Conservation (phyloP, 768 basidiomycete species). For the Cytidiella melzeri region DNA sequence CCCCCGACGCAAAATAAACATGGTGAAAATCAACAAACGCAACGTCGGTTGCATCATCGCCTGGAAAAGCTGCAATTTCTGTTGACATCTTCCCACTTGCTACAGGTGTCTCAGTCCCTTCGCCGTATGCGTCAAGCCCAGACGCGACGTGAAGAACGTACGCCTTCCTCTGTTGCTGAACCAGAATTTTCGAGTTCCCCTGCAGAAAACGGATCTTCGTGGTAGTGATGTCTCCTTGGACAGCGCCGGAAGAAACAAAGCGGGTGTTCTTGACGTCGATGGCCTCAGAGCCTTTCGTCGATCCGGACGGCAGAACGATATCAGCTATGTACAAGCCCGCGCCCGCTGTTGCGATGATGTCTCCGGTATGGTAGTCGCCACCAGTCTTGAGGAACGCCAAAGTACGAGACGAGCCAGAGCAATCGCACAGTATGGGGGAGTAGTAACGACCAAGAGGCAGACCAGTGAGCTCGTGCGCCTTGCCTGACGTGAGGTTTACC, state of each 20-base stretch:
- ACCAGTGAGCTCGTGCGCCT: conserved; percentile 44
- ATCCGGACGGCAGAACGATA: conserved; percentile 38
- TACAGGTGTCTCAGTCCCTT: conserved; percentile 41
- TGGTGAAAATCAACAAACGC: conserved; percentile 70
- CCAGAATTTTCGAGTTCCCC: conserved; percentile 46
- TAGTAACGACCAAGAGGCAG: conserved; percentile 63
- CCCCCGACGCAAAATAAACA: conserved; percentile 49
- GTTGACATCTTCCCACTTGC: conserved; percentile 51
- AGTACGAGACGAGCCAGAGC: conserved; percentile 34
- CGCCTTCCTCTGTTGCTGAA: conserved; percentile 47
- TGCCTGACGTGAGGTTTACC: conserved; percentile 41
- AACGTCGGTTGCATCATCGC: conserved; percentile 23
- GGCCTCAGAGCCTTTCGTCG: conserved; percentile 19
- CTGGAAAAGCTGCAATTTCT: conserved; percentile 44
- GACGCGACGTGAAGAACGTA: conserved; percentile 46
- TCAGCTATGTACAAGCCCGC: conserved; percentile 62
- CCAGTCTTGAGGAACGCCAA: conserved; percentile 61
- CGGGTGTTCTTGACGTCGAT: conserved; percentile 42
- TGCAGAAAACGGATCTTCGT: conserved; percentile 49
- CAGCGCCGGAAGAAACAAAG: conserved; percentile 47
- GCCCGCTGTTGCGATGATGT: conserved; percentile 58
- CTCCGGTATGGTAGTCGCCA: conserved; percentile 54
- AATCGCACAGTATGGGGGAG: conserved; percentile 49
- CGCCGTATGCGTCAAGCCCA: conserved; percentile 39
- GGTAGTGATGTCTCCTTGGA: conserved; percentile 34